Evolutionary conservation across 2,329 filamentous ascomycete genomes (phyloP).

Genomic region (Colletotrichum neosansevieriae): DNA sequence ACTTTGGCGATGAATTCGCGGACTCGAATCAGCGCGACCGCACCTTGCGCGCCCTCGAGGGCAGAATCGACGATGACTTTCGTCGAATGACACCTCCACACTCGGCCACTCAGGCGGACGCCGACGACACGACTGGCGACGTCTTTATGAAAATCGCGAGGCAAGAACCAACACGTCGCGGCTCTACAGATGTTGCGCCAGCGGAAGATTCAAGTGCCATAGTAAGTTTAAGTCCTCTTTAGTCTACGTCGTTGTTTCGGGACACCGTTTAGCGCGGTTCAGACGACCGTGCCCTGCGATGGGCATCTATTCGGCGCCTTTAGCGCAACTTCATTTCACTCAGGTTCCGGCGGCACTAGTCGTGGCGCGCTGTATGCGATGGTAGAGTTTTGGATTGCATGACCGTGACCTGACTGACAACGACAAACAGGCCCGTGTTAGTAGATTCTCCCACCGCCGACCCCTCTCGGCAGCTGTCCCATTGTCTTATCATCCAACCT

Average conservation of each 20-base stretch:
- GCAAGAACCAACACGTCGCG: conserved; percentile 60
- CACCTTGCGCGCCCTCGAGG: conserved; percentile 65
- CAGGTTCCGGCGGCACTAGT: conserved; percentile 19
- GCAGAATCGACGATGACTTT: conserved; percentile 53
- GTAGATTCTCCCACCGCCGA: conserved; percentile 61
- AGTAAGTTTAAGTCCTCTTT: conserved; percentile 55
- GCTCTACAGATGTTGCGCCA: conserved; percentile 49
- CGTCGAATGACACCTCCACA: conserved; percentile 56
- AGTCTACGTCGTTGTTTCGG: conserved; percentile 38
- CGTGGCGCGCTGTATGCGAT: conserved; percentile 18
- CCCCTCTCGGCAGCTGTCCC: conserved; percentile 66
- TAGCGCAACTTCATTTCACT: conserved; percentile 37
- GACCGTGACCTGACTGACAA: conserved; percentile 43
- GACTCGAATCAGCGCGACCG: conserved; percentile 62
- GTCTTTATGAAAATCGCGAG: conserved; percentile 70
- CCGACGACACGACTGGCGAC: conserved; percentile 66
- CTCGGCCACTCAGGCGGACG: conserved; percentile 52
- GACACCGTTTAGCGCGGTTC: conserved; percentile 25
- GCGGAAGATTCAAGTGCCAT: conserved; percentile 55
- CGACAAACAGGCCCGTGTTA: conserved; percentile 59
- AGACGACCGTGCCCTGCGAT: conserved; percentile 36
- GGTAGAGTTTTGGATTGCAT: conserved; percentile 25
- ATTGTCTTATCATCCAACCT: conserved; percentile 59
- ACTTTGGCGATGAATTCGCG: conserved; percentile 56
- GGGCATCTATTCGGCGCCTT: conserved; percentile 16